A percentile compares a stretch with the other conserved stretches of the same genome.
Conservation (phyloP, 164 flowering plant species). For the Chimonanthus praecox region DNA sequence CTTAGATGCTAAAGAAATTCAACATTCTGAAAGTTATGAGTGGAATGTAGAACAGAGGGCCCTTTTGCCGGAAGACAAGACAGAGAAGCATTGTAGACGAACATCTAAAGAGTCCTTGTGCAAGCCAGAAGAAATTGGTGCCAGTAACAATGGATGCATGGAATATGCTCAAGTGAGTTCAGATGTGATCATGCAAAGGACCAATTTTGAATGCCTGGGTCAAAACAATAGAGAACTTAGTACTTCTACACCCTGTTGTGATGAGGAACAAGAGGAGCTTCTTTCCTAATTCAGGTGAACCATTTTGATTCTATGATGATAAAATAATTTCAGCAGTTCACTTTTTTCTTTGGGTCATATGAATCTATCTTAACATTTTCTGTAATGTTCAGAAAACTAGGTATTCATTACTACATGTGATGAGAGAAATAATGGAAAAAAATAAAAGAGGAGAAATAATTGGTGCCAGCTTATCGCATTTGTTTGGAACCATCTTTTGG, state of each 20-base stretch:
- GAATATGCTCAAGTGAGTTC: slow-evolving; percentile 19
- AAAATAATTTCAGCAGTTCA: neutral
- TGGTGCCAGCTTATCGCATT: too few relatives aligned
- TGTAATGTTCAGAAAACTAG: too few relatives aligned
- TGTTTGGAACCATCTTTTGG: too few relatives aligned
- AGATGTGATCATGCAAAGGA: neutral
- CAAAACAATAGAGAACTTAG: slow-evolving; percentile 23
- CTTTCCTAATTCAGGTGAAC: slow-evolving; percentile 68
- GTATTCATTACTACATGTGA: too few relatives aligned
- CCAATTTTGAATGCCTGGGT: slow-evolving; percentile 8
- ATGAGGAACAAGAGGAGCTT: slow-evolving; percentile 56
- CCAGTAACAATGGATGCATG: slow-evolving; percentile 4
- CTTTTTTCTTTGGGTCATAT: neutral
- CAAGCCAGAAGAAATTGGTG: neutral
- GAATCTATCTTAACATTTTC: neutral
- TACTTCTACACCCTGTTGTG: slow-evolving; percentile 19
- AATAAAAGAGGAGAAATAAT: too few relatives aligned
- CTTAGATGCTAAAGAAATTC: slow-evolving; percentile 15
- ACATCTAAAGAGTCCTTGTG: slow-evolving; percentile 13
- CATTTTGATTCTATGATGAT: neutral
- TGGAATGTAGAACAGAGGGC: slow-evolving; percentile 12
- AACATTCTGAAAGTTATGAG: slow-evolving; percentile 2
- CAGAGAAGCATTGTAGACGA: slow-evolving; percentile 19
- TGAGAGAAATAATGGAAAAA: too few relatives aligned
- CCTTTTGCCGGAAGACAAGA: slow-evolving; percentile 1